These are phyloP conservation scores for Globisporangium camurandrum DNA, from an alignment of 352 stramenopile genomes.

Conservation along the genomic window DNA sequence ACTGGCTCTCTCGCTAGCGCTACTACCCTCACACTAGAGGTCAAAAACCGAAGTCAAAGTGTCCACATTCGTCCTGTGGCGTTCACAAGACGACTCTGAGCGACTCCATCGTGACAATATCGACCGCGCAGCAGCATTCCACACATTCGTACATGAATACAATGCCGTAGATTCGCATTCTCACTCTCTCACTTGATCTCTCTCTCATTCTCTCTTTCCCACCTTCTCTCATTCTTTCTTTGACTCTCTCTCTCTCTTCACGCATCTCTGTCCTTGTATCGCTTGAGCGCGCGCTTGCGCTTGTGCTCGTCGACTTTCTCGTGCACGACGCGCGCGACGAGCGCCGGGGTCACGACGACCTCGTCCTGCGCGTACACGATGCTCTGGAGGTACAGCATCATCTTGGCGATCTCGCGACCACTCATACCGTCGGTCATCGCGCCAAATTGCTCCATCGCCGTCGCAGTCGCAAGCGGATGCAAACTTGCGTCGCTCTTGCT, in stretches of 20 bases:
- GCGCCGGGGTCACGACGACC: conserved; percentile 33
- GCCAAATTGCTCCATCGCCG: conserved; percentile 40
- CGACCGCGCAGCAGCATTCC: no score
- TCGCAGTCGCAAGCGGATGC: conserved; percentile 1
- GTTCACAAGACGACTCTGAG: no score
- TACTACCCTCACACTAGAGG: no score
- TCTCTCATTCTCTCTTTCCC: not conserved
- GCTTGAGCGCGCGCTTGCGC: conserved; percentile 49
- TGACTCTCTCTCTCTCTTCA: not conserved
- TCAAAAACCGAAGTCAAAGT: no score
- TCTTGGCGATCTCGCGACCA: conserved; percentile 81
- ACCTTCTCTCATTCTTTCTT: not conserved
- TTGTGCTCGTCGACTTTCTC: conserved; percentile 74
- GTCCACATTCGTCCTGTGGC: no score
- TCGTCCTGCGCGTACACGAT: conserved; percentile 72
- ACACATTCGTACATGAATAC: no score
- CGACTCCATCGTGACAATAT: no score
- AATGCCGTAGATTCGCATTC: no score
- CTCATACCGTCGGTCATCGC: conserved; percentile 68
- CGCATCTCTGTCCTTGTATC: conserved; percentile 10
- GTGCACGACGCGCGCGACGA: conserved; percentile 53
- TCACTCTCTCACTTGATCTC: no score
- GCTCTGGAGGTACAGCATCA: conserved; percentile 82
- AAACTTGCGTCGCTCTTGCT: not conserved
- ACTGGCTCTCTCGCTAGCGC: no score